phyloP scores from a whole-genome alignment of 2,329 filamentous ascomycete genomes.

The Aspergillus candidus region DNA sequence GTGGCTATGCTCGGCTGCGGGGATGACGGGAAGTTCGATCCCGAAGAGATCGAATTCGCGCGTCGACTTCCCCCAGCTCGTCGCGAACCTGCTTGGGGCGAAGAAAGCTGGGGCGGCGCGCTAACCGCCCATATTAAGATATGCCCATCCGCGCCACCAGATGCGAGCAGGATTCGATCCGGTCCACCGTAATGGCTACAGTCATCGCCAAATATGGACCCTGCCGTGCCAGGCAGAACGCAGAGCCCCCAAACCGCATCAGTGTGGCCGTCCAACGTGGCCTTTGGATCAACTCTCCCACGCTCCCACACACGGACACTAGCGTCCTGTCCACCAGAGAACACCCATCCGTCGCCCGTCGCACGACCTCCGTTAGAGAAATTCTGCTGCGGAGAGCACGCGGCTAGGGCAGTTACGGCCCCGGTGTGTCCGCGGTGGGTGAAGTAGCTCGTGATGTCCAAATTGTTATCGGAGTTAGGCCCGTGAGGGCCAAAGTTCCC shows the following conservation, averaged over 20 bases:
- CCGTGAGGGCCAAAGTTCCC: constrained; percentile 53
- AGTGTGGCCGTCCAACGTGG: constrained; percentile 85
- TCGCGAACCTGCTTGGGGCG: constrained; percentile 67
- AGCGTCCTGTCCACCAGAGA: constrained; percentile 91
- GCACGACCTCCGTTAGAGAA: constrained; percentile 85
- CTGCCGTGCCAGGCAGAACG: constrained; percentile 77
- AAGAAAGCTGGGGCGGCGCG: constrained; percentile 76
- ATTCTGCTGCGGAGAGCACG: constrained; percentile 79
- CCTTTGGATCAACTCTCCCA: constrained; percentile 89
- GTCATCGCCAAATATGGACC: constrained; percentile 68
- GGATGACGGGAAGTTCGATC: constrained; percentile 82
- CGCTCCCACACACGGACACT: constrained; percentile 94
- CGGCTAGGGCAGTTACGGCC: constrained; percentile 76
- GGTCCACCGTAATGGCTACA: constrained; percentile 68
- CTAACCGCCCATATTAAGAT: constrained; percentile 94
- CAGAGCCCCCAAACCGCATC: constrained; percentile 96
- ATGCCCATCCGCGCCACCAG: constrained; percentile 82
- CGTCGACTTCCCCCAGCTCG: constrained; percentile 71
- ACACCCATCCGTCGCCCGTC: constrained; percentile 94
- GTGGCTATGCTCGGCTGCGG: constrained; percentile 85
- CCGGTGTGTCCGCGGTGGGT: constrained; percentile 93
- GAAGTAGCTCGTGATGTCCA: constrained; percentile 89
- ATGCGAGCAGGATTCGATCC: constrained; percentile 84
- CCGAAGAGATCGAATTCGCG: constrained; percentile 89
- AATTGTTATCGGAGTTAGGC: constrained; percentile 60